Conservation (phyloP, 2,329 filamentous ascomycete species). For the Arthrinium puccinioides region DNA sequence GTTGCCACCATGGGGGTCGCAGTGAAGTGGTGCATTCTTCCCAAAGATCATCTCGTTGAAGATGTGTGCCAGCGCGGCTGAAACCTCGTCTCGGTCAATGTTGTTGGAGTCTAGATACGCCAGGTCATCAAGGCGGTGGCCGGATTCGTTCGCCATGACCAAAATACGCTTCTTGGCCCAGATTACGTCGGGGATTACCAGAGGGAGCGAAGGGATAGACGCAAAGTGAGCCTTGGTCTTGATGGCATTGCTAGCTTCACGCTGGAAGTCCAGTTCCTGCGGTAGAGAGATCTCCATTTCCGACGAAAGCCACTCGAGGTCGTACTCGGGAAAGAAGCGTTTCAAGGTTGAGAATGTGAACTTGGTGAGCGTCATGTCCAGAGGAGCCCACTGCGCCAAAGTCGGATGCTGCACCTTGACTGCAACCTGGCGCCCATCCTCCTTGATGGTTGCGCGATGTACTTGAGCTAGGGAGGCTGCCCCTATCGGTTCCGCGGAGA, state of each 20-base stretch:
- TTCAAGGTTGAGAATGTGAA: slow-evolving; percentile 89
- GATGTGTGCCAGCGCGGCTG: slow-evolving; percentile 78
- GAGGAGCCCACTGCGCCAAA: slow-evolving; percentile 79
- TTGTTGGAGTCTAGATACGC: slow-evolving; percentile 75
- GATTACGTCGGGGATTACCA: slow-evolving; percentile 82
- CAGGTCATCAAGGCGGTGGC: slow-evolving; percentile 81
- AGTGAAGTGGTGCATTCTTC: slow-evolving; percentile 79
- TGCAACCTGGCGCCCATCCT: slow-evolving; percentile 77
- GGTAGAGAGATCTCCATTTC: slow-evolving; percentile 91
- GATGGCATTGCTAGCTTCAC: slow-evolving; percentile 78
- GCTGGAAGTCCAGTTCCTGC: slow-evolving; percentile 82
- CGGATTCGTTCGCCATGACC: slow-evolving; percentile 90
- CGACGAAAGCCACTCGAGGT: slow-evolving; percentile 87
- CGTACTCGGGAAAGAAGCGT: slow-evolving; percentile 93
- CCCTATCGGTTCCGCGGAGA: slow-evolving; percentile 73
- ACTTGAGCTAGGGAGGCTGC: slow-evolving; percentile 94
- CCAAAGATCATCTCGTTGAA: slow-evolving; percentile 99
- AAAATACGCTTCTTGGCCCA: slow-evolving; percentile 86
- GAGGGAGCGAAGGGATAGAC: slow-evolving; percentile 63
- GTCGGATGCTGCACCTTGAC: slow-evolving; percentile 95
- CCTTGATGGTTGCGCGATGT: slow-evolving; percentile 76
- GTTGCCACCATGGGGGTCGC: slow-evolving; percentile 94
- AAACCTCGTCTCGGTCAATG: slow-evolving; percentile 94
- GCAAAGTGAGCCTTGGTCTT: slow-evolving; percentile 77
- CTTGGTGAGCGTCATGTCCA: slow-evolving; percentile 79